Base-by-base conservation (phyloP, 202 grass and related monocot species). In the Hordeum pubiflorum region DNA sequence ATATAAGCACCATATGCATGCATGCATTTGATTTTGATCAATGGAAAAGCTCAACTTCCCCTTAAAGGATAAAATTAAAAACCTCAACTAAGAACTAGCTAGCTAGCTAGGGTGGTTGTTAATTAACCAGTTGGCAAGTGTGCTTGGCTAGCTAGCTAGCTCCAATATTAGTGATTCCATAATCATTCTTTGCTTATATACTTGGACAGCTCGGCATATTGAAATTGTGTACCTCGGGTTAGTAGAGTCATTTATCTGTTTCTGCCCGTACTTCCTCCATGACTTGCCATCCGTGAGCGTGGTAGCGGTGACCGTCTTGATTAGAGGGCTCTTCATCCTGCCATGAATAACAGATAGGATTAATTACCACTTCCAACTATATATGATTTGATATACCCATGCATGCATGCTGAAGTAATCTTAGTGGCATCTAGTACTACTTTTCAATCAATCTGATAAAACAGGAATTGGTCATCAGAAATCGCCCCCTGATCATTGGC, bases 181-280 rank as follows among this genome's bases (percentile, higher is more conserved):
- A 23, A 17, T 7, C 22, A 70, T 22, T 70, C 20, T 69, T 43
- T 36, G 9, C 27, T 32, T 63, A 33, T 63, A 63, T 63, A 63
- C 1, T 40, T 71, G 36, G 36, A 38, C 36, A 38, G 36, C 8
- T 38, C 36, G 7, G 2, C 37, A 10, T 39, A 39, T 39, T 2
- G 36, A 38, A 38, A 22, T 9, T 1, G 61, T 2, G n/a, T 63
- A 94, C 94, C 89, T 97, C 2, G 83, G 83, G 27, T 93, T 79
- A 34, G 66, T 27, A 6, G 86, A 86, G 18, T 72, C 73, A 7
- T 98, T 82, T 60, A 98, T 98, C 3, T 13, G 11, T 60, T 98
- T 98, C 52, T 91, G 92, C 2, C 92, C 95, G 24, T 98, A 98
- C 80, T 98, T 98, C 67, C 95, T 77, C 95, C 95, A 98, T 44